These are phyloP conservation scores for Trichoderma brevicompactum DNA, from an alignment of 2,329 filamentous ascomycete species.

Conservation along the genomic window DNA sequence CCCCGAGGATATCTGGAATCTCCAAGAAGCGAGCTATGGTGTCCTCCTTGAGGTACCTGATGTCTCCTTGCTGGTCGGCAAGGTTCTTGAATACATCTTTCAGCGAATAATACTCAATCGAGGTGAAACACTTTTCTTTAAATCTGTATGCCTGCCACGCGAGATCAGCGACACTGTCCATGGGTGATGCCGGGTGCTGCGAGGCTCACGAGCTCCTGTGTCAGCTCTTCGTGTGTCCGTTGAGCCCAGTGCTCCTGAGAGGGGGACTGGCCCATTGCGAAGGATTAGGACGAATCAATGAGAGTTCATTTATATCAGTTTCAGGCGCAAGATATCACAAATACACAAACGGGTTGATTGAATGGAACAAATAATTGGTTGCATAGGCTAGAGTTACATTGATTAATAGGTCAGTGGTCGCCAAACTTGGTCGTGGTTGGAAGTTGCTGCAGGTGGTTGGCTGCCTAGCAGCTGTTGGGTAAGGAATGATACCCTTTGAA, in stretches of 20 bases:
- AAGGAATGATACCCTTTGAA: background rate
- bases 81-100: slow-evolving; percentile 74
- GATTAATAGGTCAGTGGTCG: background rate
- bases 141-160: slow-evolving; percentile 61
- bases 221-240: slow-evolving; percentile 57
- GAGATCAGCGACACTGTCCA: slow-evolving; percentile 14
- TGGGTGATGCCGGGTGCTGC: background rate
- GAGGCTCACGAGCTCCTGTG: slow-evolving; percentile 54
- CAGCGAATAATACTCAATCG: slow-evolving; percentile 73
- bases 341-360: slow-evolving; percentile 3
- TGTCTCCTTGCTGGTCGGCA: slow-evolving; percentile 64
- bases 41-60: slow-evolving; percentile 69
- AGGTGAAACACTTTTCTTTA: slow-evolving; percentile 70
- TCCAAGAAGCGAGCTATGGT: slow-evolving; percentile 74
- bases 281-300: slow-evolving; percentile 15
- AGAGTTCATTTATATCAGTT: slow-evolving; percentile 3
- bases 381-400: slow-evolving; percentile 16
- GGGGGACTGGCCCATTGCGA: slow-evolving; percentile 57
- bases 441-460: background rate
- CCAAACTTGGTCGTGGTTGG: background rate
- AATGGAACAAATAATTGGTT: background rate
- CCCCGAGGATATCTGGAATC: slow-evolving; percentile 70
- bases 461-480: slow-evolving; percentile 5
- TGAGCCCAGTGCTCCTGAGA: slow-evolving; percentile 51
- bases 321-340: slow-evolving; percentile 16